Percentiles rank a stretch among this genome's conserved stretches.
phyloP scores from a whole-genome alignment of 768 basidiomycete species.

The Boletus eberwhitei region DNA sequence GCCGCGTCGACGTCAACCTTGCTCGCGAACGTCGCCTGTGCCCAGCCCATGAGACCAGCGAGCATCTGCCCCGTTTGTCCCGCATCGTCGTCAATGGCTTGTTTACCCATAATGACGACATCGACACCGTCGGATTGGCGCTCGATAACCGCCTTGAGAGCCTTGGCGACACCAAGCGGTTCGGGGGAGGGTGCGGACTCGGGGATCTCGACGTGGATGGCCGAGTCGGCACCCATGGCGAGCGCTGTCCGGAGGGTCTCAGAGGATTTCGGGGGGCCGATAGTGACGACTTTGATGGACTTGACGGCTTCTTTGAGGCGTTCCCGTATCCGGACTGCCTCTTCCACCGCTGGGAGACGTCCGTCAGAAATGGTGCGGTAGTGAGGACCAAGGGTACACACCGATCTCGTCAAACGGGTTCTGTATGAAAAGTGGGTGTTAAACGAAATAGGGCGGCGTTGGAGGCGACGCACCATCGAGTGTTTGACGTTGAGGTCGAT shows the following conservation, averaged over 20 bases:
- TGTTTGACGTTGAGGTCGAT: conserved; percentile 98
- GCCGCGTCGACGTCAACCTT: conserved; percentile 69
- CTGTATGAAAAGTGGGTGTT: conserved; percentile 38
- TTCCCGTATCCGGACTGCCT: conserved; percentile 93
- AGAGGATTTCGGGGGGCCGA: conserved; percentile 84
- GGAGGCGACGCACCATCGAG: conserved; percentile 73
- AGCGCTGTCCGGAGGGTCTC: conserved; percentile 95
- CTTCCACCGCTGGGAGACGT: conserved; percentile 75
- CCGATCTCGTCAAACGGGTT: conserved; percentile 99
- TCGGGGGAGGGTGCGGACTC: conserved; percentile 75
- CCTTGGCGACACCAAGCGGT: conserved; percentile 87
- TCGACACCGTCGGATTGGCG: conserved; percentile 63
- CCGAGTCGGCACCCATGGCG: conserved; percentile 96
- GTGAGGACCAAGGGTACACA: conserved; percentile 26
- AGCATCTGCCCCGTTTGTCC: conserved; percentile 98
- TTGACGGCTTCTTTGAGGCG: conserved; percentile 71
- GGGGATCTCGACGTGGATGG: conserved; percentile 83
- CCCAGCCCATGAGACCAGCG: conserved; percentile 87
- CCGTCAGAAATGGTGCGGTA: not conserved
- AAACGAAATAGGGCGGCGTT: not conserved
- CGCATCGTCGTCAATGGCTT: conserved; percentile 96
- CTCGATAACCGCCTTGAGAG: conserved; percentile 72
- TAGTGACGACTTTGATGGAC: conserved; percentile 89
- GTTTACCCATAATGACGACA: conserved; percentile 94
- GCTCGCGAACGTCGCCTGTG: conserved; percentile 94